Base-by-base conservation (phyloP, 805 yeast species). In the Cyberlindnera mycetangii region DNA sequence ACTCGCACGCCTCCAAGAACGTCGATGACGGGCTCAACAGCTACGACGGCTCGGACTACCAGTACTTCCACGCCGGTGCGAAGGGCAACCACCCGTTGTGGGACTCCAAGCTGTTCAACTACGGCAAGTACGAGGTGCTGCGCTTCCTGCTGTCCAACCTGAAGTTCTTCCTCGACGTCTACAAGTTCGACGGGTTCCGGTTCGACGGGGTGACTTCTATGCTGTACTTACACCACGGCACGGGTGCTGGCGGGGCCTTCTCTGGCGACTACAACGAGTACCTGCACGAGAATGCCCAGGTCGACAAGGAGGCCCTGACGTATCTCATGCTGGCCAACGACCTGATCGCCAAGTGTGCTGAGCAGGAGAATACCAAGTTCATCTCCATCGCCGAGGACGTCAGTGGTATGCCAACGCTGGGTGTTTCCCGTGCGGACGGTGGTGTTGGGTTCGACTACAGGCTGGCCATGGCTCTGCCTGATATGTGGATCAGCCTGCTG, bases 141-240 rank as follows among this genome's bases (percentile, higher is more conserved):
- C 72, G 97, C 55, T 92, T 93, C 60, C 67, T 92, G 49, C 72
- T 92, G 45, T 79, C 93, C 14, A 93, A 92, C 65, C 72, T 92
- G 60, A 85, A 89, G 45, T 92, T 77, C 63, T 93, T 80, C 65
- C 67, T 89, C 39, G 95, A 89, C 42, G 88, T 80, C 50, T 92
- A 81, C 65, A 74, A 79, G 45, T 92, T 92, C 64, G 99, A 92
- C 59, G 99, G 99, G 5, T 92, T 90, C 69, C 74, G 99, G 59
- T 92, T 92, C 55, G 99, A 92, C 64, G 99, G 99, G 51, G 97
- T 92, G 40, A 92, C 98, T 19, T 79, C 89, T 43, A 90, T 92
- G 96, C 70, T 92, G 27, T 92, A 92, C 62, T 62, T 75, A 36
- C 98, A 92, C 62, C 99, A 92, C 64, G 99, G 99, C 37, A 77